Base-by-base conservation (phyloP, 164 flowering plant species). In the Sedum album region DNA sequence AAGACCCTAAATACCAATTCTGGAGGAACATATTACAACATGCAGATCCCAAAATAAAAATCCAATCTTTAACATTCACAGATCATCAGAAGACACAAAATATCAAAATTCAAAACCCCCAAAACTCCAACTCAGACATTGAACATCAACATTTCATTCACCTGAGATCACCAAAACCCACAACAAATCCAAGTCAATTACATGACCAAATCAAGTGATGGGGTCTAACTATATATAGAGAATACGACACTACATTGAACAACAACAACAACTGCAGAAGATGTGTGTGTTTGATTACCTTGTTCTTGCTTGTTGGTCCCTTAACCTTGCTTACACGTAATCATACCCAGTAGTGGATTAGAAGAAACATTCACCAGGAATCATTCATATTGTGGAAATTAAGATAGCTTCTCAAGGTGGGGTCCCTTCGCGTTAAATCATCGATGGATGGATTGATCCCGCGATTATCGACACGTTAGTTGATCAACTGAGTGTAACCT, bases 301-400 rank as follows among this genome's bases (percentile, higher is more conserved):
- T 51, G 53, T 48, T 51, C 9, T 21, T 51, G 26, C 7, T 51
- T 25, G 5, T n/a, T 44, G 48, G 48, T 44, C 48, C 57, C 57
- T 51, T 51, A 51, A 51, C 57, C 57, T 51, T 51, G 57, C 57
- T 51, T 51, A 51, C 57, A 51, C 57, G 57, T 51, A 51, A 51
- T 51, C 57, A 51, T n/a, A 51, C 5, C 28, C 57, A 51, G 57
- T 6, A 51, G 57, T 51, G 9, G 57, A 51, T 51, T 51, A 51
- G 10, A 51, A 51, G 57, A 23, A n/a, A 51, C 28, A 51, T n/a
- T 21, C 8, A n/a, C 57, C 3, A 51, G 7, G 10, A 5, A 23
- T 35, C 38, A 14, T n/a, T 51, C 57, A 51, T 21, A 51, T 51
- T 21, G 57, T 51, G 28, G 10, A n/a, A 51, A 51, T 23, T 51